Evolutionary conservation across 257 asterid species (phyloP).

Genomic region (Solanum sejunctum): DNA sequence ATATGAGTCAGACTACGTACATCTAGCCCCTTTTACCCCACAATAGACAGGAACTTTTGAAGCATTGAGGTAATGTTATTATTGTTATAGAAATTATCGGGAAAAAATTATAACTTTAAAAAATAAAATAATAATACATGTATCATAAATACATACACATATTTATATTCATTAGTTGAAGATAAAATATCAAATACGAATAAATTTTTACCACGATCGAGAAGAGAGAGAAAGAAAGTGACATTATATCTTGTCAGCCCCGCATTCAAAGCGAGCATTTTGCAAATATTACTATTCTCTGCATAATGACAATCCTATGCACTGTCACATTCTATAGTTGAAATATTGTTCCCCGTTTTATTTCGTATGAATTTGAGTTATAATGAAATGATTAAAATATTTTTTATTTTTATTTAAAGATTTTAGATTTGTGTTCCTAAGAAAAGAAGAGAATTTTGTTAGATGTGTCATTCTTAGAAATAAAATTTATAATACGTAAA

Average conservation of each 20-base stretch:
- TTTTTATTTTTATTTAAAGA: neutral
- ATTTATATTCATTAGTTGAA: neutral
- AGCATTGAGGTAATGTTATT: no score
- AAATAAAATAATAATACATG: neutral
- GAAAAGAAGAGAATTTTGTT: neutral
- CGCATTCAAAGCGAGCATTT: conserved; percentile 83
- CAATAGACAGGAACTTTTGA: no score
- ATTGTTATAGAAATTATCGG: no score
- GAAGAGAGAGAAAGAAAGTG: neutral
- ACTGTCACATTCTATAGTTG: conserved; percentile 9
- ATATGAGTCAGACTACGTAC: no score
- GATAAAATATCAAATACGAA: neutral
- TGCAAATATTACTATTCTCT: neutral
- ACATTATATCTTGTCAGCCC: conserved; percentile 38
- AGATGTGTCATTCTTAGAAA: rapidly evolving
- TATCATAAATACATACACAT: neutral
- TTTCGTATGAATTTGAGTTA: neutral
- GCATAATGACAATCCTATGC: conserved; percentile 7
- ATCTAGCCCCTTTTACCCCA: no score
- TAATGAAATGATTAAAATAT: neutral
- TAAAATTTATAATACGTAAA: rapidly evolving
- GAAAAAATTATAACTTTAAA: neutral
- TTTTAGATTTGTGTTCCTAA: neutral
- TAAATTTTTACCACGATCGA: neutral
- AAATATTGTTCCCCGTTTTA: neutral